A percentile compares a stretch with the other conserved stretches of the same genome.
These are phyloP conservation scores for Pythium monospermum DNA, from an alignment of 352 stramenopile genomes.

Conservation along the genomic window DNA sequence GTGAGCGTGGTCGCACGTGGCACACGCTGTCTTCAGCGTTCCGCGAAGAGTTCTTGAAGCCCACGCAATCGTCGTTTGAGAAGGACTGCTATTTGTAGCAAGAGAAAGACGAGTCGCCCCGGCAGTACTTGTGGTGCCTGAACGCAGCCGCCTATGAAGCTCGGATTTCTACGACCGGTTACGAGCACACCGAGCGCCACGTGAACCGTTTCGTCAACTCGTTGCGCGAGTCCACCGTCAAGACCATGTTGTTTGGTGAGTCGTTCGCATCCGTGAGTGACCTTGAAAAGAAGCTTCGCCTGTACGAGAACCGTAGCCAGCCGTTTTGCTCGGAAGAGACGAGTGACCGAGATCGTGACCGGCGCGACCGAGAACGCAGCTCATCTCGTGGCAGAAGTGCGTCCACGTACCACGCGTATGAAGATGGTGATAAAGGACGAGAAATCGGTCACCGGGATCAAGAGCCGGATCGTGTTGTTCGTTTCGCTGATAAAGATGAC, in stretches of 20 bases:
- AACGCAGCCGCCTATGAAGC: background rate
- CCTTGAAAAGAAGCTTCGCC: background rate
- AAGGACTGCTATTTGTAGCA: background rate
- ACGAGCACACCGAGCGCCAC: background rate
- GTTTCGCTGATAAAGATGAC: no score
- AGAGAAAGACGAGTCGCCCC: background rate
- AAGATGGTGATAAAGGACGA: no score
- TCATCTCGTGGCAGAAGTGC: background rate
- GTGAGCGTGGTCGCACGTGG: background rate
- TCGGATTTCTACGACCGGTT: background rate
- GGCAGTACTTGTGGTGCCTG: background rate
- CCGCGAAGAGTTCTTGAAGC: background rate
- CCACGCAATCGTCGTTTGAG: background rate
- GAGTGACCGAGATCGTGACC: conserved; percentile 1
- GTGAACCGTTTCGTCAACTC: background rate
- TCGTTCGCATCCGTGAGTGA: background rate
- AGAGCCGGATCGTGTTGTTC: no score
- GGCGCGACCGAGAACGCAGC: conserved; percentile 3
- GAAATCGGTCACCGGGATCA: no score
- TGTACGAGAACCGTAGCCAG: background rate
- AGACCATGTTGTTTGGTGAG: conserved; percentile 1
- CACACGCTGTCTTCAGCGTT: background rate
- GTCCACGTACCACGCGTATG: conserved; percentile 1
- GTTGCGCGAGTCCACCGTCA: background rate
- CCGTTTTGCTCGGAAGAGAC: no score